A percentile compares a stretch with the other conserved stretches of the same genome.
Evolutionary conservation across 1,139 yeast genomes (phyloP).

Genomic region (Nakaseomyces uthaithaninus): DNA sequence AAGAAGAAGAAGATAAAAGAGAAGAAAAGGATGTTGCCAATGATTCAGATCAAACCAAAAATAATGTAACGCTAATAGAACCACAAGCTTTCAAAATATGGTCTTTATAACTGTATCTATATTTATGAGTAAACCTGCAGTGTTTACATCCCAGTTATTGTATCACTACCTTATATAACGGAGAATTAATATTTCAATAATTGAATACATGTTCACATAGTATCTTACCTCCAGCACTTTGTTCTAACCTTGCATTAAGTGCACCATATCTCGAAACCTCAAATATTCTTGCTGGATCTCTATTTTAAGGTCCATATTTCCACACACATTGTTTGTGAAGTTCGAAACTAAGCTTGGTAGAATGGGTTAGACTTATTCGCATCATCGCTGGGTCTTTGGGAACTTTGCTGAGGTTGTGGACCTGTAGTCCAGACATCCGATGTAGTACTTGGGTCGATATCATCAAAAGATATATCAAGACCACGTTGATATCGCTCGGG

Average conservation of each 20-base stretch:
- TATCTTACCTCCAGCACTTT: no score
- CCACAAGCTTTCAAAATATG: constrained; percentile 29
- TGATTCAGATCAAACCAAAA: constrained; percentile 16
- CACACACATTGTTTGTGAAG: background rate
- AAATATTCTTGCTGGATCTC: no score
- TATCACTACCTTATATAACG: no score
- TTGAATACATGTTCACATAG: no score
- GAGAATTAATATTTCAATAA: no score
- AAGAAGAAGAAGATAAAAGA: constrained; percentile 19
- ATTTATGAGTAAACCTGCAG: no score
- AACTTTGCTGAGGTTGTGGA: background rate
- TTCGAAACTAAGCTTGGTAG: background rate
- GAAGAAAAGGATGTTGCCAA: constrained; percentile 19
- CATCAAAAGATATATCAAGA: constrained; percentile 1
- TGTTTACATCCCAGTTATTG: no score
- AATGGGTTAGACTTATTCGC: constrained; percentile 3
- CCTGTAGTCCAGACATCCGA: background rate
- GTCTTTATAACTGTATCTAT: constrained; percentile 23
- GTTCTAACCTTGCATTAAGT: no score
- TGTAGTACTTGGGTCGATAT: background rate
- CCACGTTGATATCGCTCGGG: background rate
- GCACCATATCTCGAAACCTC: no score
- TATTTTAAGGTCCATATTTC: no score
- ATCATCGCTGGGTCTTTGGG: background rate
- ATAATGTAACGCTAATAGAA: constrained; percentile 14